These are phyloP conservation scores for Orobanche coerulescens DNA, from an alignment of 257 asterid species.

Conservation along the genomic window DNA sequence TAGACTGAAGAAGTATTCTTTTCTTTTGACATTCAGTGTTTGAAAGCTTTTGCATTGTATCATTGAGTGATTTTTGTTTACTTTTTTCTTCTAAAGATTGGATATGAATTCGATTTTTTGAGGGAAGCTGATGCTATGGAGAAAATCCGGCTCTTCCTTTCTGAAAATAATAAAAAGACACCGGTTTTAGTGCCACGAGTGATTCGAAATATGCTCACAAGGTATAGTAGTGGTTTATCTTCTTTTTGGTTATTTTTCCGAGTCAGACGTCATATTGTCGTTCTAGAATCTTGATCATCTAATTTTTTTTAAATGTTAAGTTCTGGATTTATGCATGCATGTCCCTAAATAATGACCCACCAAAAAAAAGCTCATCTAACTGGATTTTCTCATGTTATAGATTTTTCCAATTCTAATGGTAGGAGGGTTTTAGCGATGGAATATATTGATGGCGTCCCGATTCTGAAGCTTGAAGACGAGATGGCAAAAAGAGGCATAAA, in stretches of 20 bases:
- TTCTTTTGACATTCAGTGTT: background rate
- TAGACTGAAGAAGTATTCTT: background rate
- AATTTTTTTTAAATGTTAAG: background rate
- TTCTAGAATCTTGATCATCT: background rate
- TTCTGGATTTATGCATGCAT: background rate
- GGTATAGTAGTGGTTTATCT: constrained; percentile 36
- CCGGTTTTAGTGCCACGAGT: constrained; percentile 76
- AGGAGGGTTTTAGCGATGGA: constrained; percentile 96
- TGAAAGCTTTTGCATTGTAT: background rate
- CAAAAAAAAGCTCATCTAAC: constrained; percentile 1
- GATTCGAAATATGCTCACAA: constrained; percentile 54
- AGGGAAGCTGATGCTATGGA: constrained; percentile 98
- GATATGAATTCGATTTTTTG: constrained; percentile 80
- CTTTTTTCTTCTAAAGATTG: constrained; percentile 53
- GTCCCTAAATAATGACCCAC: background rate
- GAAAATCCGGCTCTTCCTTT: constrained; percentile 60
- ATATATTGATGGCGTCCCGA: constrained; percentile 85
- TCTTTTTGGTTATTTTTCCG: constrained; percentile 9
- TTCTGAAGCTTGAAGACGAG: constrained; percentile 88
- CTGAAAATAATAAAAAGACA: constrained; percentile 57
- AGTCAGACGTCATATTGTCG: background rate
- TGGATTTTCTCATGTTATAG: constrained; percentile 11
- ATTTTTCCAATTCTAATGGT: constrained; percentile 22
- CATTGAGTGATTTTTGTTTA: constrained; percentile 18
- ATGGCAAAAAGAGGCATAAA: constrained; percentile 87